Base-by-base conservation (phyloP, 257 asterid species). In the Gynochthodes officinalis region DNA sequence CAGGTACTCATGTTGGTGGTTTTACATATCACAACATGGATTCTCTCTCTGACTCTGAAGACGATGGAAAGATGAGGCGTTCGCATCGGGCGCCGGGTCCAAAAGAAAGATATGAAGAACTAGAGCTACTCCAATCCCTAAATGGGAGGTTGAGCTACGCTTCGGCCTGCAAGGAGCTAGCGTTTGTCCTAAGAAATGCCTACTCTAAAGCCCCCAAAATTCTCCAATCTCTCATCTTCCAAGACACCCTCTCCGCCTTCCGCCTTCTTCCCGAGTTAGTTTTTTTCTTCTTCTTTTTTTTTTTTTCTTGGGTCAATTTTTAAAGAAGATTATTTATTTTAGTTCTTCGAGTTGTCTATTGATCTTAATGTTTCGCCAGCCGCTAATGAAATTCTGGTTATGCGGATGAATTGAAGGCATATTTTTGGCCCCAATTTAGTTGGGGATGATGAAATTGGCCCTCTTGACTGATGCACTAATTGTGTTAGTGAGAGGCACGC, bases 171-270 rank as follows among this genome's bases (percentile, higher is more conserved):
- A 82, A 84, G 61, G 93, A 89, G 84, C 84, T 91, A 74, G 81
- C 88, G 72, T 78, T 72, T 25, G 78, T 93, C 69, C 86, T 93
- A 23, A 83, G 81, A 74, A 72, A 80, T 37, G 90, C 82, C 30
- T 93, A 84, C 75, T 71, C 94, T 21, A 70, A 72, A 67, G 46
- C 77, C 76, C 88, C 96, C 63, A 91, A 93, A 78, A 49, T 55
- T 73, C 83, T 91, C 55, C 96, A 86, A 79, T 82, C 86, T n/a
- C 81, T 84, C 40, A 43, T 93, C 64, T 93, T 88, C 69, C 84
- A 88, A 40, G 98, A 91, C 40, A 82, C 86, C 58, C 82, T 93
- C 75, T 54, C 77, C 78, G 97, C 96, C 78, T 89, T 91, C 85
- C 79, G 71, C 83, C 80, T 88, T 72, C 96, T 93, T 39, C 96